Evolutionary conservation across 495 filamentous ascomycete genomes (phyloP).

Genomic region (Oleoguttula mirabilis): DNA sequence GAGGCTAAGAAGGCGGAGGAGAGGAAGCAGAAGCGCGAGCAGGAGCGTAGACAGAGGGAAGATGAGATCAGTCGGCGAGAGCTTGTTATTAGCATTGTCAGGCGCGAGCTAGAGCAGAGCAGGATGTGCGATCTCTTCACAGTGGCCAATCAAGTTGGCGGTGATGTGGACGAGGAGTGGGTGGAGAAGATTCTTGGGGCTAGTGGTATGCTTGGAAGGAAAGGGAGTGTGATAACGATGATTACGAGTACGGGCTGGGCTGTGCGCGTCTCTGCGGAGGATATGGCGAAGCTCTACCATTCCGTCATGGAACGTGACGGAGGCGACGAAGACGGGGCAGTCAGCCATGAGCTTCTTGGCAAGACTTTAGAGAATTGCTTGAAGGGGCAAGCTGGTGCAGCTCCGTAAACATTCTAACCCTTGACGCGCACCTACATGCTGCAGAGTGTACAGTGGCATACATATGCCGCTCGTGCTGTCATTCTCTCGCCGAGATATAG

Average conservation of each 20-base stretch:
- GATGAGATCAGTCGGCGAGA: conserved; percentile 27
- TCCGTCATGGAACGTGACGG: neutral
- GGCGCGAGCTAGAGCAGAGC: conserved; percentile 22
- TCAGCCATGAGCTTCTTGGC: conserved; percentile 2
- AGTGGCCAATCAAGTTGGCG: conserved; percentile 21
- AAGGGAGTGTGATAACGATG: conserved; percentile 18
- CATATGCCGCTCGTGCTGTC: too few relatives aligned
- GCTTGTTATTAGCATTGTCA: conserved; percentile 24
- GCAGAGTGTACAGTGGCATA: too few relatives aligned
- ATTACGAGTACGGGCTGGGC: conserved; percentile 27
- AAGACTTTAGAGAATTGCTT: neutral
- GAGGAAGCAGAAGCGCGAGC: conserved; percentile 7
- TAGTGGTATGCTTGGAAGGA: conserved; percentile 20
- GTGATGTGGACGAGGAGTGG: conserved; percentile 25
- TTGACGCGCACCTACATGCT: too few relatives aligned
- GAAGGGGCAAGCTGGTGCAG: neutral
- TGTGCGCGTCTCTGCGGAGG: conserved; percentile 20
- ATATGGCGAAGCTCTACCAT: conserved; percentile 25
- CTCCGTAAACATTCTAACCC: too few relatives aligned
- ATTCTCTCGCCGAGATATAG: too few relatives aligned
- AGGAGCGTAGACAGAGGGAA: conserved; percentile 20
- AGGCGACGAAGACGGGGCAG: neutral
- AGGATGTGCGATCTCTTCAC: conserved; percentile 23
- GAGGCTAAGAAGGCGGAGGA: conserved; percentile 20
- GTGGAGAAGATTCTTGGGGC: conserved; percentile 25